Conservation (phyloP, 2,329 filamentous ascomycete genomes). For the Fusarium solani-melongenae region DNA sequence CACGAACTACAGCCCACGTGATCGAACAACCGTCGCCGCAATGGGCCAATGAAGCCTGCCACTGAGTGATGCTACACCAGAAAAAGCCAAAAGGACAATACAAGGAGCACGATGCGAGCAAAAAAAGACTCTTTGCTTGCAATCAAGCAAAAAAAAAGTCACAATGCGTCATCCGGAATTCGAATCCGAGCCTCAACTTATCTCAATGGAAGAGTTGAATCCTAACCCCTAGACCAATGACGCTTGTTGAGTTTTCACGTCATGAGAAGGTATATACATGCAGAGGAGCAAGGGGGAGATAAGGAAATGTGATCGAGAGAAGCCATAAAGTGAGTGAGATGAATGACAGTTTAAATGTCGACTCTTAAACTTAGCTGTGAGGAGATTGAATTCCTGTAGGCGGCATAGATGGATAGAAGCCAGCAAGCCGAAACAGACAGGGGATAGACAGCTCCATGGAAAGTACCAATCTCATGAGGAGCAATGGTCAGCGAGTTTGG, state of each 20-base stretch:
- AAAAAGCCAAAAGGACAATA: background rate
- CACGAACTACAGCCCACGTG: background rate
- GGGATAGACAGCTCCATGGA: background rate
- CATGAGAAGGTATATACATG: background rate
- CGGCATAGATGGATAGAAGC: background rate
- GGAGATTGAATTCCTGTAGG: background rate
- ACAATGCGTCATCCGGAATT: background rate
- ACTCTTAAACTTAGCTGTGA: background rate
- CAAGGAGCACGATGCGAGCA: background rate
- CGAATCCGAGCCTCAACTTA: conserved; percentile 2
- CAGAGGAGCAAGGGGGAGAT: background rate
- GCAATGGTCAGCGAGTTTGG: background rate
- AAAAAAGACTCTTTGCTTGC: background rate
- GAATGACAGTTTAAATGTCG: background rate
- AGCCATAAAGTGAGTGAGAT: too few relatives aligned
- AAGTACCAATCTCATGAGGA: background rate
- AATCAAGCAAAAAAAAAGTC: background rate
- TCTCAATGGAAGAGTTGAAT: conserved; percentile 3
- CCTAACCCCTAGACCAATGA: conserved; percentile 4
- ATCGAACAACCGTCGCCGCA: background rate
- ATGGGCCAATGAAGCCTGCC: background rate
- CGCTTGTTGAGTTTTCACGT: background rate
- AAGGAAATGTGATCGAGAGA: background rate
- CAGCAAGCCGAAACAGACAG: background rate
- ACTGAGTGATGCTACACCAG: background rate